phyloP scores from a whole-genome alignment of 192 early-diverging fungal genomes.

The Allomyces arbusculus region DNA sequence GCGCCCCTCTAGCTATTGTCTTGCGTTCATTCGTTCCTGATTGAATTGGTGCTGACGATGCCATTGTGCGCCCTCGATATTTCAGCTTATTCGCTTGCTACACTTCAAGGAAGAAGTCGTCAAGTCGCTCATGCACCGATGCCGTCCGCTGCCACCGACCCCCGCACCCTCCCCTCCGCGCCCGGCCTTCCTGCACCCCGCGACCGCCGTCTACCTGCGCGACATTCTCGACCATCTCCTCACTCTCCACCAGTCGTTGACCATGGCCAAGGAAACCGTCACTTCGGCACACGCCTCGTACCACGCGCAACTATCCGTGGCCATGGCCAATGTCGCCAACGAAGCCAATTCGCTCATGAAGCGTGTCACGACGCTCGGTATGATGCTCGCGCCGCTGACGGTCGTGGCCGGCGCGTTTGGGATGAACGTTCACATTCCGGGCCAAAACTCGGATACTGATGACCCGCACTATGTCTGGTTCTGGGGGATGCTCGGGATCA shows the following conservation, averaged over 20 bases:
- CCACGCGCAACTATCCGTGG: constrained; percentile 50
- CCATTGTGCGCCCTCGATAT: too few relatives aligned
- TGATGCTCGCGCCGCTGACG: constrained; percentile 34
- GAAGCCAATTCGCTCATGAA: constrained; percentile 27
- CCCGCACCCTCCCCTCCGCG: background rate
- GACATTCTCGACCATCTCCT: constrained; percentile 20
- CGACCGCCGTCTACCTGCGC: constrained; percentile 20
- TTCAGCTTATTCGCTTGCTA: background rate
- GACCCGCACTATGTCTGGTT: too few relatives aligned
- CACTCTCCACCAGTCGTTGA: constrained; percentile 13
- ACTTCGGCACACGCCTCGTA: constrained; percentile 54
- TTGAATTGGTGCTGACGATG: too few relatives aligned
- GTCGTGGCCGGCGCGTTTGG: constrained; percentile 39
- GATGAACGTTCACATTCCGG: constrained; percentile 41
- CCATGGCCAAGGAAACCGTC: constrained; percentile 38
- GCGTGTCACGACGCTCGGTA: constrained; percentile 25
- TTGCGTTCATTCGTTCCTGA: too few relatives aligned
- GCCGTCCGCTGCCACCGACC: too few relatives aligned
- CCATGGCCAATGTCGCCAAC: constrained; percentile 20
- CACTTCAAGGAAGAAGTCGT: constrained; percentile 5
- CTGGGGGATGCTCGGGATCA: too few relatives aligned
- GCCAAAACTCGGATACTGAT: too few relatives aligned
- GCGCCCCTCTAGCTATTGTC: too few relatives aligned
- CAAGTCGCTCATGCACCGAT: constrained; percentile 2
- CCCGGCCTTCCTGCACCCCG: background rate